These are phyloP conservation scores for Cordyceps cateniannulata DNA, from an alignment of 2,329 filamentous ascomycete genomes.

Conservation along the genomic window DNA sequence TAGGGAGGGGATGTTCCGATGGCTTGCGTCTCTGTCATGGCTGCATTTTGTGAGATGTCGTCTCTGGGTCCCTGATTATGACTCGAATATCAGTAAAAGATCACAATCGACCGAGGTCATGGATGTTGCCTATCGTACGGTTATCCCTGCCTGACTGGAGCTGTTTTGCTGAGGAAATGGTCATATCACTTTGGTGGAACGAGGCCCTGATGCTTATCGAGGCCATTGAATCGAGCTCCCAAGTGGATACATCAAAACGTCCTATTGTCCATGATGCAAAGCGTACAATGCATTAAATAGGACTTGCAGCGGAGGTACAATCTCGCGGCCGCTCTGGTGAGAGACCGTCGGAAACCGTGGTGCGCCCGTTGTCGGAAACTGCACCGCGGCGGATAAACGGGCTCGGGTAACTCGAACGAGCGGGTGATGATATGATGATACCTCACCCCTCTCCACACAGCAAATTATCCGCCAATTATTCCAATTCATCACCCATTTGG, in stretches of 20 bases:
- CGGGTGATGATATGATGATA: too few species aligned
- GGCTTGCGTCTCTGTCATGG: background rate
- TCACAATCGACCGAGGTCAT: background rate
- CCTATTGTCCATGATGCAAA: background rate
- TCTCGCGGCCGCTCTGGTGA: background rate
- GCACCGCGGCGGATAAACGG: too few species aligned
- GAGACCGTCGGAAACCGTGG: background rate
- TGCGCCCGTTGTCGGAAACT: background rate
- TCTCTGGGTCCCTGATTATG: background rate
- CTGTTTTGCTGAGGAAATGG: background rate
- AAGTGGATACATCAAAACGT: background rate
- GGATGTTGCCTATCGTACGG: background rate
- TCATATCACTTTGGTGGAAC: background rate
- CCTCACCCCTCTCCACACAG: too few species aligned
- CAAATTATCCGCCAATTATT: background rate
- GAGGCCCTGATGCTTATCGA: background rate
- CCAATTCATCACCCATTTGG: too few species aligned
- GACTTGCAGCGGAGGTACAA: background rate
- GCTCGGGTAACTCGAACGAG: too few species aligned
- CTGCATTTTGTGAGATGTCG: background rate
- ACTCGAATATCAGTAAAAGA: background rate
- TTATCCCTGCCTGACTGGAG: background rate
- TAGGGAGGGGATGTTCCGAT: background rate
- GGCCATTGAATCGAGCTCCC: background rate
- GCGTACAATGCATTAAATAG: background rate